A percentile compares a stretch with the other conserved stretches of the same genome.
Conservation (phyloP, 2,329 filamentous ascomycete species). For the Diplodia mutila region DNA sequence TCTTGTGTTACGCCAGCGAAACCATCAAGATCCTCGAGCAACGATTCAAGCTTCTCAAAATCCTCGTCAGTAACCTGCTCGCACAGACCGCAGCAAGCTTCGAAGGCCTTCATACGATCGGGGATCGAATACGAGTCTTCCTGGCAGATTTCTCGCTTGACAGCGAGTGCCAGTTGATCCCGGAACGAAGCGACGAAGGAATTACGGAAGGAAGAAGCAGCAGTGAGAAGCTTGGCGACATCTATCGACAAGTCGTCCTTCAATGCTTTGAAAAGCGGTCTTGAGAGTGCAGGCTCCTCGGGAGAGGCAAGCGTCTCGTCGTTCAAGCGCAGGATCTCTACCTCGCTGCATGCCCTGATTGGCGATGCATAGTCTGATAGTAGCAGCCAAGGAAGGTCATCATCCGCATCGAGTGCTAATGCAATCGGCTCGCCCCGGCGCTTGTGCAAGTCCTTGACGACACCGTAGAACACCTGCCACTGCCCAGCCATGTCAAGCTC, state of each 20-base stretch:
- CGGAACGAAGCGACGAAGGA: slow-evolving; percentile 71
- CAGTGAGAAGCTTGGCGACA: slow-evolving; percentile 66
- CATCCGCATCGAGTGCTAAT: slow-evolving; percentile 71
- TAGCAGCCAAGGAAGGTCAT: slow-evolving; percentile 79
- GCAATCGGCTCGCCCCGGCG: slow-evolving; percentile 81
- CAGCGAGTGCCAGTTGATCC: slow-evolving; percentile 67
- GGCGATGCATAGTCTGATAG: slow-evolving; percentile 80
- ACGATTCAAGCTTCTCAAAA: slow-evolving; percentile 68
- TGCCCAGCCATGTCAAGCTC: slow-evolving; percentile 74
- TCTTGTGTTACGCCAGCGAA: slow-evolving; percentile 55
- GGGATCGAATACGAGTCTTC: slow-evolving; percentile 62
- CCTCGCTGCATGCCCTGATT: slow-evolving; percentile 75
- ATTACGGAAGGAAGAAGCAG: slow-evolving; percentile 71
- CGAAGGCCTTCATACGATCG: slow-evolving; percentile 77
- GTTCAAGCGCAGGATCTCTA: slow-evolving; percentile 79
- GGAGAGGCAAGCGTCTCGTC: slow-evolving; percentile 44
- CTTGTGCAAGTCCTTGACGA: slow-evolving; percentile 84
- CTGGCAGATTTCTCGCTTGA: slow-evolving; percentile 75
- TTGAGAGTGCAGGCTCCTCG: slow-evolving; percentile 29
- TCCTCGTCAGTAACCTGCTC: slow-evolving; percentile 82
- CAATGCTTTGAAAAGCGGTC: slow-evolving; percentile 41
- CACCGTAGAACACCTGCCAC: slow-evolving; percentile 87
- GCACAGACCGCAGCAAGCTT: slow-evolving; percentile 76
- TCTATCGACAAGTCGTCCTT: slow-evolving; percentile 59
- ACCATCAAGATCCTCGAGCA: slow-evolving; percentile 68